A percentile compares a stretch with the other conserved stretches of the same genome.
Evolutionary conservation across 371 early-diverging fungal species (phyloP).

Genomic region (Funneliformis caledonium): DNA sequence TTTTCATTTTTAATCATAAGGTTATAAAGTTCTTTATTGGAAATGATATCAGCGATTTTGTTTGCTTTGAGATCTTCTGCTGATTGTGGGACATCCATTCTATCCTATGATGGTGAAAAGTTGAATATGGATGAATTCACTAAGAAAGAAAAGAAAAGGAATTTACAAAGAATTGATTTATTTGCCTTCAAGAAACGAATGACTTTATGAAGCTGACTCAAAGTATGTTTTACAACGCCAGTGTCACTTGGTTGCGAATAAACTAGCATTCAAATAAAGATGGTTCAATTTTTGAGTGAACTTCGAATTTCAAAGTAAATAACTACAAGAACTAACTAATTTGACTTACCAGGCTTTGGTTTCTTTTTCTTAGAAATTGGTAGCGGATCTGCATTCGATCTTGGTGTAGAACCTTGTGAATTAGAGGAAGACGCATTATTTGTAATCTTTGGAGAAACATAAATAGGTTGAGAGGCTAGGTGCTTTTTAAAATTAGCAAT

Average conservation of each 20-base stretch:
- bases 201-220: constrained; percentile 39
- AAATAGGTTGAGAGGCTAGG: neutral
- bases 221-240: constrained; percentile 23
- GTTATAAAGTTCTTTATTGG: constrained; percentile 60
- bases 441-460: neutral
- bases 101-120: constrained; percentile 45
- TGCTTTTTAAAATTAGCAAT: neutral
- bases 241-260: constrained; percentile 33
- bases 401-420: neutral
- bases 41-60: constrained; percentile 62
- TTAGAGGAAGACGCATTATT: neutral
- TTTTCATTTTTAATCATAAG: constrained; percentile 68
- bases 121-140: neutral
- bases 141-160: neutral
- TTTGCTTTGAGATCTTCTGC: constrained; percentile 65
- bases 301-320: neutral
- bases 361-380: neutral
- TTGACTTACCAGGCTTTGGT: neutral
- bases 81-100: constrained; percentile 67
- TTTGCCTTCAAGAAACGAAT: constrained; percentile 37
- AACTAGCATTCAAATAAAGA: neutral
- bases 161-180: neutral
- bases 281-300: neutral
- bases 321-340: neutral
- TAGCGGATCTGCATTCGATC: neutral